Evolutionary conservation across 805 yeast genomes (phyloP).

Genomic region (Schizosaccharomyces lindneri): DNA sequence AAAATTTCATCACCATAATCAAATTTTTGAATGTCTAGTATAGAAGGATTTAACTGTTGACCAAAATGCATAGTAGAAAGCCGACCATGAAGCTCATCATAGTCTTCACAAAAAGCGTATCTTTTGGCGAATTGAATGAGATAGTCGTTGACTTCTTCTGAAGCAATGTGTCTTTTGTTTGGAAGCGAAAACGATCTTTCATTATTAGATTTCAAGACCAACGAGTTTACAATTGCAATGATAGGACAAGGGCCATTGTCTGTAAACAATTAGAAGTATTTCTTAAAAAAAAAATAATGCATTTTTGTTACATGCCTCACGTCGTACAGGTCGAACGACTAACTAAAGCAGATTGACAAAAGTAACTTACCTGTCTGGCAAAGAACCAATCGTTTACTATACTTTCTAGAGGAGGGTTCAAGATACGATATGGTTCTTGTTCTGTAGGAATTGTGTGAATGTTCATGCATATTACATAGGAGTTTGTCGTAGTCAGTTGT

Average conservation of each 20-base stretch:
- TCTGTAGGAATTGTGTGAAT: background rate
- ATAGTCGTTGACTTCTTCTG: background rate
- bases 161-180: background rate
- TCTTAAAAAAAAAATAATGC: background rate
- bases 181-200: background rate
- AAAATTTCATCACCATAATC: background rate
- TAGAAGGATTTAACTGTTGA: background rate
- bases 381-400: background rate
- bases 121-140: background rate
- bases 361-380: background rate
- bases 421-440: background rate
- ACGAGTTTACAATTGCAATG: background rate
- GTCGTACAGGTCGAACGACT: background rate
- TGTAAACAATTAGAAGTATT: background rate
- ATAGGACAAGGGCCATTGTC: background rate
- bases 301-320: background rate
- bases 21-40: background rate
- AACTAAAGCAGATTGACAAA: no score
- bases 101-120: background rate
- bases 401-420: background rate
- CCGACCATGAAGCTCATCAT: slow-evolving; percentile 12
- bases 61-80: background rate
- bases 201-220: background rate
- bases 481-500: no score
- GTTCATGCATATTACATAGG: background rate